Conservation (phyloP, 208 protist genomes). For the Blechomonas ayalai region DNA sequence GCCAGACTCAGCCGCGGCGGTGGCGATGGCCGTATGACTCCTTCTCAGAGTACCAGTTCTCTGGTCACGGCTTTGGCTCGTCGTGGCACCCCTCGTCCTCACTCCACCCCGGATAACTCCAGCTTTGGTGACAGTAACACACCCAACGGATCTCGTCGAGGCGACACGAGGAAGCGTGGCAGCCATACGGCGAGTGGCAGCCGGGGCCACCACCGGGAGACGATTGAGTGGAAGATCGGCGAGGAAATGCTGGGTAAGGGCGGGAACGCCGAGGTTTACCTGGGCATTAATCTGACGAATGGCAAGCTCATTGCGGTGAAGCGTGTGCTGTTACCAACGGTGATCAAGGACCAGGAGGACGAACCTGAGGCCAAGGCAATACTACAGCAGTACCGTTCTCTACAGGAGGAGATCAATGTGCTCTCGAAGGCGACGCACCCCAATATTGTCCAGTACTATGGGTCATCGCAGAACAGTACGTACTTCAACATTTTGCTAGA, state of each 20-base stretch:
- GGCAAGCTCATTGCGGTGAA: constrained; percentile 89
- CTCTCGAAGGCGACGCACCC: constrained; percentile 83
- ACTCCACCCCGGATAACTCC: constrained; percentile 35
- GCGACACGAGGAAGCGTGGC: too few relatives aligned
- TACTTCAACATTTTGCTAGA: constrained; percentile 91
- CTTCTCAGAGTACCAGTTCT: not conserved
- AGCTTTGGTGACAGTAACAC: constrained; percentile 21
- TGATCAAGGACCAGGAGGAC: constrained; percentile 19
- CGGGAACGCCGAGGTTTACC: constrained; percentile 84
- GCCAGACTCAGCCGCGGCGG: constrained; percentile 3
- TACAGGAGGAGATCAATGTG: constrained; percentile 88
- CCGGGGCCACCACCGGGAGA: constrained; percentile 23
- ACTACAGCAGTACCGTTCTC: constrained; percentile 73
- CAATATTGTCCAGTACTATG: constrained; percentile 90
- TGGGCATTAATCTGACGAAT: constrained; percentile 88
- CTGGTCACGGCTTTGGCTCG: constrained; percentile 6
- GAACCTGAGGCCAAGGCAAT: constrained; percentile 45
- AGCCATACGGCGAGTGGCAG: not conserved
- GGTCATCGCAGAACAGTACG: constrained; percentile 63
- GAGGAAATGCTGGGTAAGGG: constrained; percentile 88
- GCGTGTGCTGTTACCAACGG: constrained; percentile 64
- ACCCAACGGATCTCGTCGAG: constrained; percentile 13
- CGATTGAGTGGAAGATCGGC: constrained; percentile 89
- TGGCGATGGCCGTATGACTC: not conserved
- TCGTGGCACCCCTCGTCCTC: constrained; percentile 22